Conservation (phyloP, 768 basidiomycete species). For the Fomitopsis serialis region DNA sequence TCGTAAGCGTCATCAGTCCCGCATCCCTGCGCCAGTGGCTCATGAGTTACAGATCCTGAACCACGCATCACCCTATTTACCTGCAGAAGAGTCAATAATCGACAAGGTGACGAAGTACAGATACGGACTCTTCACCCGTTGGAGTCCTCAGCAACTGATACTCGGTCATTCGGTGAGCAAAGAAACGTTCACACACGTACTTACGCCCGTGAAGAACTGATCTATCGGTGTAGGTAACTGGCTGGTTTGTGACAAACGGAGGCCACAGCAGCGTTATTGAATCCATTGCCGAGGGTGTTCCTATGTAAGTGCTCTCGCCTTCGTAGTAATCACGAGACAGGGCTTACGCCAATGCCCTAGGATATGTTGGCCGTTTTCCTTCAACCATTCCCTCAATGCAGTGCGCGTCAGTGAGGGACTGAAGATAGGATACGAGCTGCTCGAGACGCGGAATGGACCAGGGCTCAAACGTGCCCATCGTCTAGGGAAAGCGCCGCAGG, state of each 20-base stretch:
- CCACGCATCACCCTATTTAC: constrained; percentile 8
- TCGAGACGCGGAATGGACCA: constrained; percentile 20
- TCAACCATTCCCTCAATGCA: constrained; percentile 20
- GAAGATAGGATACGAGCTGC: constrained; percentile 21
- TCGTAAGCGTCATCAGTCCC: constrained; percentile 7
- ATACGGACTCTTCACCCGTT: constrained; percentile 13
- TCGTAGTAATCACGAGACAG: neutral
- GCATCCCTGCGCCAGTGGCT: neutral
- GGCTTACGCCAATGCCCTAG: constrained; percentile 5
- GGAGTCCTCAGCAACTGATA: constrained; percentile 19
- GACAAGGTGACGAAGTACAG: constrained; percentile 8
- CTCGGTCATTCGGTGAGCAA: constrained; percentile 14
- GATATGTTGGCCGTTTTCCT: constrained; percentile 23
- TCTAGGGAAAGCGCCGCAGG: constrained; percentile 11
- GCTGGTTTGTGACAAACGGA: constrained; percentile 12
- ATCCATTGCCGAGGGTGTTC: constrained; percentile 12
- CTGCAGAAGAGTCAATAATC: constrained; percentile 6
- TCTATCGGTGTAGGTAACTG: constrained; percentile 4
- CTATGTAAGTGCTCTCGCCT: constrained; percentile 10
- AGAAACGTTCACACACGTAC: neutral
- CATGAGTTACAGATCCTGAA: constrained; percentile 9
- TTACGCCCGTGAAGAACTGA: neutral
- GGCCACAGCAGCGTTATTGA: constrained; percentile 17
- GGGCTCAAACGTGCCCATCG: constrained; percentile 13
- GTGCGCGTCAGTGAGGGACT: constrained; percentile 16